Base-by-base conservation (phyloP, 371 early-diverging fungal species). In the Apophysomyces variabilis region DNA sequence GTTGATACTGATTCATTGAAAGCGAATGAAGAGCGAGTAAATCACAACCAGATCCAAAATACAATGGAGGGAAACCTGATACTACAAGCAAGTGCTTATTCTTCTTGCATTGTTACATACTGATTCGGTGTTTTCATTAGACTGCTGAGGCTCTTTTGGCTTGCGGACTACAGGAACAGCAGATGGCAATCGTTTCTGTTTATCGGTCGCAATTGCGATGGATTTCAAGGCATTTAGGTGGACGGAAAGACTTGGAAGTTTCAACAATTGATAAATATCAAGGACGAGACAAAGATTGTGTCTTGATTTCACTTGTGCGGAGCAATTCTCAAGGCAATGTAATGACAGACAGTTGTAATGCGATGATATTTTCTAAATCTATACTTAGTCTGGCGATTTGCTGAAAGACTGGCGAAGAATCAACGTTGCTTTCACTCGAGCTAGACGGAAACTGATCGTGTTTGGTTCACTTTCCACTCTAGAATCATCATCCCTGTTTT, bases 381-480 rank as follows among this genome's bases (percentile, higher is more conserved):
- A 36, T 0, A 7, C 38, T 18, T 71, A 89, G 89, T 77, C 90
- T 7, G 98, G 98, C 36, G 95, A 96, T 39, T 76, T 99, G 12
- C 74, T 99, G 46, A 81, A 87, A 64, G 96, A 97, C 70, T 96
- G 95, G 94, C 86, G 95, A 37, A 89, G 99, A 26, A 80, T 99
- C 66, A 99, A 99, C 74, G 99, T 99, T 9, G 99, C 99, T 0
- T 81, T 99, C 43, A 99, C 99, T 5, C 82, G 99, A 45, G 97
- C 99, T 0, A 93, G 91, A 67, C 73, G 71, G 41, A 97, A 97
- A 69, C 73, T 99, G n/a, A 86, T 98, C 39, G 75, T 99, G 6
- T 79, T 99, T 67, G 99, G 99, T 1, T 95, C 94, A 1, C 64
- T 67, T 7, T 72, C 74, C 3, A 95, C 95, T 0, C 72, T 95